These are phyloP conservation scores for Xerocomus nothofagi DNA, from an alignment of 1,284 basidiomycete species.

Conservation along the genomic window DNA sequence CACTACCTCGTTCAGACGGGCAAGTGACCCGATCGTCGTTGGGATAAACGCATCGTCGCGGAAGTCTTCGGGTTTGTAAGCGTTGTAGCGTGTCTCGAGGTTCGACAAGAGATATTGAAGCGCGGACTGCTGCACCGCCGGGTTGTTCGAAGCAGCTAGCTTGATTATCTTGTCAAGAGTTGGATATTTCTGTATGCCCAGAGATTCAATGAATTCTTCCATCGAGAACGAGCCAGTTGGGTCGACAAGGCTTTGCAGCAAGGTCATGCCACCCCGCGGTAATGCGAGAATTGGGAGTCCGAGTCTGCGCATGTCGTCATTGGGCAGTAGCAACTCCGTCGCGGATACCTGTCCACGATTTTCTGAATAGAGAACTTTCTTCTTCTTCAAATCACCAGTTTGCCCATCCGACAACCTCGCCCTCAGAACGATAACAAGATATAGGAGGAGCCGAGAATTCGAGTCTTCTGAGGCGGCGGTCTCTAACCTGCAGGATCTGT, in stretches of 20 bases:
- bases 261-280: neutral
- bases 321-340: slow-evolving; percentile 18
- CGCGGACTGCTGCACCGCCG: slow-evolving; percentile 8
- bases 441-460: slow-evolving; percentile 15
- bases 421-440: neutral
- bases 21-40: slow-evolving; percentile 7
- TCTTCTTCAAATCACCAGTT: slow-evolving; percentile 3
- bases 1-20: slow-evolving; percentile 13
- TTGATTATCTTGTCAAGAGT: slow-evolving; percentile 19
- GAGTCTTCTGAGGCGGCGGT: slow-evolving; percentile 10
- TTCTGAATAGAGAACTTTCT: slow-evolving; percentile 13
- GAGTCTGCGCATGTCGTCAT: slow-evolving; percentile 9
- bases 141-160: slow-evolving; percentile 13
- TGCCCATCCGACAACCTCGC: neutral
- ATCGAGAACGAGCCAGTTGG: neutral
- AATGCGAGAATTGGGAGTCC: slow-evolving; percentile 23
- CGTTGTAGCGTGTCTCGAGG: slow-evolving; percentile 17
- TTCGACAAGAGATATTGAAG: slow-evolving; percentile 20
- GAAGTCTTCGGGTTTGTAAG: slow-evolving; percentile 21
- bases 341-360: slow-evolving; percentile 7
- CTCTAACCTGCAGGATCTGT: slow-evolving; percentile 13
- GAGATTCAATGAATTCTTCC: neutral
- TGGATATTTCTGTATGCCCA: slow-evolving; percentile 22
- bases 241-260: neutral
- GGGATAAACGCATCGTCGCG: slow-evolving; percentile 20